Base-by-base conservation (phyloP, 2,329 filamentous ascomycete species). In the Hyphodiscus sp. region DNA sequence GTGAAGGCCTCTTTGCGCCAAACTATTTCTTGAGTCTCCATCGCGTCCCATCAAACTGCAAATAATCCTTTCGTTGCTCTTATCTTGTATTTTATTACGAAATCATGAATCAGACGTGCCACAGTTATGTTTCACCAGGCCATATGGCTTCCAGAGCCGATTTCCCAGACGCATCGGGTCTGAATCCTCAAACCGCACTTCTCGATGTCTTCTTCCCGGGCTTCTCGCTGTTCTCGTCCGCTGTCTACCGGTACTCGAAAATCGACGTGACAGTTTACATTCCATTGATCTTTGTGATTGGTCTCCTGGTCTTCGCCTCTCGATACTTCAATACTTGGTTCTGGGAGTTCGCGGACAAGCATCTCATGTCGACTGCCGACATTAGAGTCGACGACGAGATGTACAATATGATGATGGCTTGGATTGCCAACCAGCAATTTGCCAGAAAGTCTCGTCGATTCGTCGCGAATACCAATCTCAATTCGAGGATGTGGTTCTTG, bases 331-430 rank as follows among this genome's bases (percentile, higher is more conserved):
- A 70, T 50, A 67, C 71, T 2, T 77, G 75, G 60, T 53, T 80
- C 13, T 77, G 73, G 71, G 65, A 68, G 1, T 67, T 77, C 41
- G 58, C 83, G 29, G 73, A 78, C 43, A 62, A 70, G 6, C 72
- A 86, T 61, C 77, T 85, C 61, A 82, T 86, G 74, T 85, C 81
- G 2, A 80, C 78, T 1, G 83, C 85, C 18, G 80, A 85, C 60
- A 79, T 89, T 41, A 77, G 82, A 45, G 76, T 80, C 26, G 83
- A 88, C 53, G 86, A 89, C 61, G 85, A 89, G 65, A 80, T 86
- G 53, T 89, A 87, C 71, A 84, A 84, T 64, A 86, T 87, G 63
- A 63, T 88, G 42, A 87, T 88, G 82, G 76, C 75, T 23, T 89
- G 85, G 85, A 76, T 88, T 2, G 76, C 83, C 1, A 69, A 73